Evolutionary conservation across 2,329 filamentous ascomycete species (phyloP), one percentile per base, ranked within the genome.

Genomic region (Cordyceps militaris): DNA sequence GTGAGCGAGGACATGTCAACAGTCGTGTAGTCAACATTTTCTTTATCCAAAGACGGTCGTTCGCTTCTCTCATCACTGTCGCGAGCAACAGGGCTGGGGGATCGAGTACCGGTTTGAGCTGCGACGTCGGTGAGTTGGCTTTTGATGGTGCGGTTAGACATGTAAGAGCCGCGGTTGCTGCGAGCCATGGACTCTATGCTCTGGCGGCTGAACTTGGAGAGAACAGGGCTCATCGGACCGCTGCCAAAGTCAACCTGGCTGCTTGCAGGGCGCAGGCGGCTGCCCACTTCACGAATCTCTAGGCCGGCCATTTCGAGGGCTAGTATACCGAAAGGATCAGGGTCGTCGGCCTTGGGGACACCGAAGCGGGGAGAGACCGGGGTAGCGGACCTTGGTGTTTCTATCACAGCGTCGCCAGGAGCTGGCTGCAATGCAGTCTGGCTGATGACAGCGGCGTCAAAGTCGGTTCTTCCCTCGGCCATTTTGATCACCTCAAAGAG

Each of bases 261-360:
- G 74, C 87, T 91, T 24, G 82, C 79, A 2, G 91, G 90, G 57
- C 90, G 79, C 56, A 83, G 78, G 7, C 66, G 67, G 51, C 85
- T 83, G 34, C 91, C 91, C n/a, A 92, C 92, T 74, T 97, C 92
- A 54, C 89, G 83, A 63, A 97, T 94, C 65, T 93, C 89, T 57
- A 97, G 76, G 2, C 93, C 93, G 60, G 91, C 89, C 76, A 91
- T 87, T 68, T 96, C 91, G n/a, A 97, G 75, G 8, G 93, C 92
- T 62, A 92, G 81, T 26, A 97, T 88, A 24, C 93, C 93, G 67
- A 89, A 97, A 0, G 93, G 93, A 69, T 97, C 93, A 0, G 92
- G 91, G 65, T 97, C 93, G 56, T 91, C 84, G 3, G 77, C 73
- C 61, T 87, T 85, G 1, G 91, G 91, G 16, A 96, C 77, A 2